Evolutionary conservation across 768 basidiomycete species (phyloP), one percentile per base, ranked within the genome.

Genomic region (Cystoderma amianthinum): DNA sequence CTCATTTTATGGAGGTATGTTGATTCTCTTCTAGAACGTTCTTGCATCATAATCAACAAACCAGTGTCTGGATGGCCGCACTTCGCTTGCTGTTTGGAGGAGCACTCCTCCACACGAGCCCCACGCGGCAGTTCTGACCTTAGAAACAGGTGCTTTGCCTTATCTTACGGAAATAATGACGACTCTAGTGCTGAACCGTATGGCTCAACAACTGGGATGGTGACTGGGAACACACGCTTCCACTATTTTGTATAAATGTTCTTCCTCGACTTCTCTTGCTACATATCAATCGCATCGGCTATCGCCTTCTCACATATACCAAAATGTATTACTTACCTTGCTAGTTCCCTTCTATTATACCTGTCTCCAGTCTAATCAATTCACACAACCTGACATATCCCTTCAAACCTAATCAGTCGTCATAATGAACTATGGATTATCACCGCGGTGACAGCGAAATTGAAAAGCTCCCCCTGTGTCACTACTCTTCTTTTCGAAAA

Each of bases 131-230:
- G 68, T 70, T 38, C 62, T 88, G 38, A 77, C 72, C 13, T 64
- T 90, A 53, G 73, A 65, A 48, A 65, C 72, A 10, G 60, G 73
- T 21, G 80, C 74, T 32, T 69, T 88, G 41, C 59, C 71, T 17
- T 55, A 85, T 44, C 69, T 85, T 43, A 90, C 86, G 6, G 87
- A 90, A 58, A 77, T 90, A 49, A 57, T 89, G 50, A 82, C 86
- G 7, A 85, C 83, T 3, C 72, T 90, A 42, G 70, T 74, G 38
- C 67, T 90, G 38, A 85, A 85, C 55, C 78, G 82, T 22, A 84
- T 88, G 70, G 73, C 82, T 19, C 68, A 71, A 44, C 62, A 65
- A 18, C 56, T 85, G 22, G 67, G 67, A 42, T 88, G 85, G 85
- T 58, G 59, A 20, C 38, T 9, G 3, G 36, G 17, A 36, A 17